These are phyloP conservation scores for Penicillium longicatenatum DNA, from an alignment of 495 filamentous ascomycete species.

Conservation along the genomic window DNA sequence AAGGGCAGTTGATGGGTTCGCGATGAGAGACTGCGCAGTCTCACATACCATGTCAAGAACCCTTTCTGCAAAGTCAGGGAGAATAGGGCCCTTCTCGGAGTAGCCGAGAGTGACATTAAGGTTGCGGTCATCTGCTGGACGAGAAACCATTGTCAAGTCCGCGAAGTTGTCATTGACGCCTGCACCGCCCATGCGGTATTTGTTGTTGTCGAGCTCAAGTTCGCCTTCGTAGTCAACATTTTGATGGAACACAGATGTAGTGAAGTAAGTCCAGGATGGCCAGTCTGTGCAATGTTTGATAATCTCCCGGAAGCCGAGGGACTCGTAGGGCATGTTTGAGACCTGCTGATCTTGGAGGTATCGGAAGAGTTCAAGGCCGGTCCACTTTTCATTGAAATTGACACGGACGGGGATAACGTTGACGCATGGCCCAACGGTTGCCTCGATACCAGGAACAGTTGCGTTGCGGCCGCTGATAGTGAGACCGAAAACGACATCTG, in stretches of 20 bases:
- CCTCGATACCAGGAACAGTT: conserved; percentile 54
- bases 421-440: conserved; percentile 59
- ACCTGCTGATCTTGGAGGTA: conserved; percentile 62
- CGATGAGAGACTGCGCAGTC: conserved; percentile 44
- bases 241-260: conserved; percentile 51
- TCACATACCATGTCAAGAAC: conserved; percentile 54
- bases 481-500: conserved; percentile 58
- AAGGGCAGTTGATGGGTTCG: conserved; percentile 44
- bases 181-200: conserved; percentile 50
- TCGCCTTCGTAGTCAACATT: conserved; percentile 45
- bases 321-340: conserved; percentile 58
- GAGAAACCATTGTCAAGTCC: conserved; percentile 53
- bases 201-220: conserved; percentile 47
- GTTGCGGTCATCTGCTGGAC: conserved; percentile 39
- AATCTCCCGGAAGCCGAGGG: conserved; percentile 62
- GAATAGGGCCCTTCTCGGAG: conserved; percentile 46
- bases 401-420: conserved; percentile 63
- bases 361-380: conserved; percentile 52
- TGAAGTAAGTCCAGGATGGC: conserved; percentile 54
- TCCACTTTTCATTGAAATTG: conserved; percentile 49
- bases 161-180: conserved; percentile 54
- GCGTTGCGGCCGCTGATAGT: conserved; percentile 59
- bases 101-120: conserved; percentile 49
- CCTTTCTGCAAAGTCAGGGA: conserved; percentile 40
- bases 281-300: conserved; percentile 60